A percentile compares a stretch with the other conserved stretches of the same genome.
phyloP scores from a whole-genome alignment of 208 protist species.

The Leishmania major region DNA sequence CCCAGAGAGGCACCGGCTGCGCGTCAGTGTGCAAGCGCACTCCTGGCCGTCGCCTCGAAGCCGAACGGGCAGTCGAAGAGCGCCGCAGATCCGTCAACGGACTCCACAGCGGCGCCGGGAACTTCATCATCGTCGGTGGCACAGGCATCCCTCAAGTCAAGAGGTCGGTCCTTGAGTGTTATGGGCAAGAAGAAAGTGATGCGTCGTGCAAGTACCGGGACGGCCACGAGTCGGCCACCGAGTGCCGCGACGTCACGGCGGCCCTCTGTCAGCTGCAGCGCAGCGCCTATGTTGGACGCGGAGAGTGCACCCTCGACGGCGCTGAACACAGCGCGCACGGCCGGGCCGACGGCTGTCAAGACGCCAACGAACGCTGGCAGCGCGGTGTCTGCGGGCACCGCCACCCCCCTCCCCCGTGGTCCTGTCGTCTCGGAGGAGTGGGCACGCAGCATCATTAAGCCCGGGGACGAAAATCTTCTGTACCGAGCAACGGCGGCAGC shows the following conservation, averaged over 20 bases:
- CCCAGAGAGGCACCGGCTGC: neutral
- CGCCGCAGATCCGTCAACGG: neutral
- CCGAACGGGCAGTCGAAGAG: neutral
- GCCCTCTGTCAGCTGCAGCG: constrained; percentile 7
- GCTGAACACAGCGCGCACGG: constrained; percentile 13
- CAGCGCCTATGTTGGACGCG: neutral
- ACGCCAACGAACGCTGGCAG: neutral
- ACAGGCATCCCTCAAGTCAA: neutral
- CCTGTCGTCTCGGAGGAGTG: constrained; percentile 80
- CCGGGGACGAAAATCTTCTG: constrained; percentile 73
- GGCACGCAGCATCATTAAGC: constrained; percentile 74
- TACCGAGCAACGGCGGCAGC: constrained; percentile 32
- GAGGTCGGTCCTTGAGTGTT: neutral
- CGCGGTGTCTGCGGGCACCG: neutral
- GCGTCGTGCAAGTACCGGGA: constrained; percentile 7
- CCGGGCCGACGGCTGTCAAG: neutral
- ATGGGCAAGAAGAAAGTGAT: constrained; percentile 15
- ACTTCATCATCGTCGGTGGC: neutral
- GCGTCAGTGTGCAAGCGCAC: neutral
- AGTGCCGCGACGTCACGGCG: neutral
- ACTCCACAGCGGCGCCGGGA: neutral
- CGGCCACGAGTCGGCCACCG: neutral
- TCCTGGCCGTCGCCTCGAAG: neutral
- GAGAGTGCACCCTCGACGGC: constrained; percentile 12
- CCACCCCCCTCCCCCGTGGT: constrained; percentile 16